Percentiles rank a stretch among this genome's conserved stretches.
These are phyloP conservation scores for Suillus subalutaceus DNA, from an alignment of 768 basidiomycete genomes.

Conservation along the genomic window DNA sequence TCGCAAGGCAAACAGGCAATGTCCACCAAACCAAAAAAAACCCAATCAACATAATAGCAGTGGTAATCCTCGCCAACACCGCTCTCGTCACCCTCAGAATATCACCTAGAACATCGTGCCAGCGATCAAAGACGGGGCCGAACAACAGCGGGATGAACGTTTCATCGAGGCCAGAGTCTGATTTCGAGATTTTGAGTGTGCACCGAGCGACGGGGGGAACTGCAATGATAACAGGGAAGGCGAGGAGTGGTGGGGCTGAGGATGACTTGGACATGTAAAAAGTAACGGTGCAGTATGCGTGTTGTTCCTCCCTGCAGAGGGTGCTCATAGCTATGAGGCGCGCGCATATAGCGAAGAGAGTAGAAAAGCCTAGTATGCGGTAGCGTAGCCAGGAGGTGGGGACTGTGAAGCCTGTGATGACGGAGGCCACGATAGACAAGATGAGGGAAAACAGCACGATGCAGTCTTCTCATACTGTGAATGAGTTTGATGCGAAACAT, in stretches of 20 bases:
- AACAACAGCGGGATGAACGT: slow-evolving; percentile 64
- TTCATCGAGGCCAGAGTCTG: slow-evolving; percentile 72
- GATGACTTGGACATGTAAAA: slow-evolving; percentile 30
- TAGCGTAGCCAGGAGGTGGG: slow-evolving; percentile 71
- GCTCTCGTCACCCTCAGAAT: too few species aligned
- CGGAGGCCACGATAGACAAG: slow-evolving; percentile 55
- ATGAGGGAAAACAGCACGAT: slow-evolving; percentile 74
- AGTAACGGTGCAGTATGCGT: slow-evolving; percentile 85
- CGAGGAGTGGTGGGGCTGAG: too few species aligned
- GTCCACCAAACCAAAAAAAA: too few species aligned
- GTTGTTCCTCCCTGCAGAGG: slow-evolving; percentile 92
- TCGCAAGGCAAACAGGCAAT: too few species aligned
- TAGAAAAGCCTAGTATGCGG: slow-evolving; percentile 75
- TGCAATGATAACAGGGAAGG: too few species aligned
- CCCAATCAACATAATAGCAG: too few species aligned
- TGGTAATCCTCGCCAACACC: too few species aligned
- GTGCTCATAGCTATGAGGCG: slow-evolving; percentile 41
- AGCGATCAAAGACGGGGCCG: slow-evolving; percentile 55
- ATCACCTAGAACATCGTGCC: too few species aligned
- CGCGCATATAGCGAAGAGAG: slow-evolving; percentile 65
- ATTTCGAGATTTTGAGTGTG: slow-evolving; percentile 67
- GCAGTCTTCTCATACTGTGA: slow-evolving; percentile 86
- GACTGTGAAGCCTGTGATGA: slow-evolving; percentile 65
- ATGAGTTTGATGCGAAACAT: too few species aligned
- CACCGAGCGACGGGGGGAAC: slow-evolving; percentile 20